Percentiles rank a stretch among this genome's conserved stretches.
phyloP scores from a whole-genome alignment of 805 yeast species.

The Peterozyma toletana region DNA sequence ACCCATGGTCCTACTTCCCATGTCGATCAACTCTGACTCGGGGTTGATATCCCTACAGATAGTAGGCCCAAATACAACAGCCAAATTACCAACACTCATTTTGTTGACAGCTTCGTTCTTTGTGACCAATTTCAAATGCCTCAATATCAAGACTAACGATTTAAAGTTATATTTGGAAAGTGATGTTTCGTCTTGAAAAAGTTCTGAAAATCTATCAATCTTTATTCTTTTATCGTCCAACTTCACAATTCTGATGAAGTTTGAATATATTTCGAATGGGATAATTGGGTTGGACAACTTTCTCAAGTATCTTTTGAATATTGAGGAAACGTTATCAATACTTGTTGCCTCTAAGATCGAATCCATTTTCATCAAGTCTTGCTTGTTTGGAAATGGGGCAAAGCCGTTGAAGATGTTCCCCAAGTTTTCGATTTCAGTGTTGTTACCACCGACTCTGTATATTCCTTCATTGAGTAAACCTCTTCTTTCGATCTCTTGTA shows the following conservation, averaged over 20 bases:
- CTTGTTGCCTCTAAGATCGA: too few relatives aligned
- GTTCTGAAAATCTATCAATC: constrained; percentile 33
- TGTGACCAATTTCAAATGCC: constrained; percentile 60
- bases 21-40: constrained; percentile 77
- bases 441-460: constrained; percentile 83
- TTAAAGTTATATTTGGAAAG: constrained; percentile 66
- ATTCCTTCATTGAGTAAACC: constrained; percentile 82
- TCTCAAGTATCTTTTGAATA: constrained; percentile 81
- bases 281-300: constrained; percentile 82
- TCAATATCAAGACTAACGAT: constrained; percentile 47
- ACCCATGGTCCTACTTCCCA: constrained; percentile 70
- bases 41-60: constrained; percentile 73
- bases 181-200: constrained; percentile 25
- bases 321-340: constrained; percentile 78
- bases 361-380: constrained; percentile 47
- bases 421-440: constrained; percentile 48
- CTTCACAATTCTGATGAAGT: constrained; percentile 49
- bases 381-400: constrained; percentile 21
- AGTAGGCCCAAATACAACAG: constrained; percentile 94
- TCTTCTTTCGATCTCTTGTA: constrained; percentile 67
- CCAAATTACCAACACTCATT: constrained; percentile 77
- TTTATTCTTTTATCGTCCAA: constrained; percentile 19
- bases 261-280: constrained; percentile 60
- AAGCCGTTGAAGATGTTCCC: constrained; percentile 22
- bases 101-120: constrained; percentile 49